Conservation (phyloP, 805 yeast species). For the Dipodascus albidus region DNA sequence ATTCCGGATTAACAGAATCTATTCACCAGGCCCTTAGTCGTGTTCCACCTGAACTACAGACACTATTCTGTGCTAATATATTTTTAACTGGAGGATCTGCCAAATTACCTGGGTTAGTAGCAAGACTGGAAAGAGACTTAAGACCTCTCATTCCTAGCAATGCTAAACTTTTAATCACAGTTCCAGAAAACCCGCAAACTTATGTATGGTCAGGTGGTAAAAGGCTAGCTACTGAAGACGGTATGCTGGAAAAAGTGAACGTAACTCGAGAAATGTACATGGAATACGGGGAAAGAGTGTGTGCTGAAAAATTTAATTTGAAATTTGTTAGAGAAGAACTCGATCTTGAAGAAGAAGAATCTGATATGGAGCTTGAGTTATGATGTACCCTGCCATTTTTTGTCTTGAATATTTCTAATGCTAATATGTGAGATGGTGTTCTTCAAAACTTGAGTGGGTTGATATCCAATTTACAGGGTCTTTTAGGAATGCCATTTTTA, state of each 20-base stretch:
- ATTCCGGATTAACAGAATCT: slow-evolving; percentile 66
- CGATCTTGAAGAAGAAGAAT: neutral
- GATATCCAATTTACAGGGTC: no score
- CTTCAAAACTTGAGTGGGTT: no score
- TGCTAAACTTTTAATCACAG: slow-evolving; percentile 19
- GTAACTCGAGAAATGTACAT: slow-evolving; percentile 71
- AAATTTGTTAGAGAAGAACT: neutral
- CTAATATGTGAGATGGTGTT: no score
- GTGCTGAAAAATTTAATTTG: slow-evolving; percentile 13
- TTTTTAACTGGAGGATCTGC: slow-evolving; percentile 76
- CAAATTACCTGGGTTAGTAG: slow-evolving; percentile 53
- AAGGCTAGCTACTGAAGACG: slow-evolving; percentile 28
- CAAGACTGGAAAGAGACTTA: slow-evolving; percentile 36
- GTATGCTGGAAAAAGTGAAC: slow-evolving; percentile 35
- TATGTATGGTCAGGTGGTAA: slow-evolving; percentile 52
- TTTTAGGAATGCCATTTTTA: no score
- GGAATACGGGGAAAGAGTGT: slow-evolving; percentile 67
- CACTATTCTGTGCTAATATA: slow-evolving; percentile 70
- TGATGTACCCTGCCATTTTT: no score
- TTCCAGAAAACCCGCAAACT: slow-evolving; percentile 29
- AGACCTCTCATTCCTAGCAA: slow-evolving; percentile 25
- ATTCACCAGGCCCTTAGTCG: slow-evolving; percentile 56
- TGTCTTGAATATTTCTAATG: no score
- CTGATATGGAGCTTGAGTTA: neutral
- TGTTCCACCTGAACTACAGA: slow-evolving; percentile 58